Evolutionary conservation across 2,329 filamentous ascomycete species (phyloP).

Genomic region (Dissoconium aciculare): DNA sequence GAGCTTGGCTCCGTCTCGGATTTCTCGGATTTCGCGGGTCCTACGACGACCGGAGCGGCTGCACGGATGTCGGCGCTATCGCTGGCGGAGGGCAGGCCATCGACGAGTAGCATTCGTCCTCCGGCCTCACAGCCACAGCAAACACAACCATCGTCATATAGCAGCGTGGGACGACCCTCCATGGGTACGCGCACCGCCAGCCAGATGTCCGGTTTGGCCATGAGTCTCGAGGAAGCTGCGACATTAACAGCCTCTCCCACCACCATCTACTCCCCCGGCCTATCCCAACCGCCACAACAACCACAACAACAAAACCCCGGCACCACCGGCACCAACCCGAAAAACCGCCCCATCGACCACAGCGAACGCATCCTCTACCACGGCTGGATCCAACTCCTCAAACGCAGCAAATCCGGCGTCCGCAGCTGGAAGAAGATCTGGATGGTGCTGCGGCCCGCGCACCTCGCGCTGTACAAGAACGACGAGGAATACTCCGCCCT

Average conservation of each 20-base stretch:
- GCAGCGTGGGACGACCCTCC: constrained; percentile 18
- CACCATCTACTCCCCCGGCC: constrained; percentile 5
- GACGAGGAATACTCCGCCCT: constrained; percentile 77
- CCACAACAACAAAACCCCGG: not conserved
- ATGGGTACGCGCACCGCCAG: constrained; percentile 39
- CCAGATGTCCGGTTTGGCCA: constrained; percentile 42
- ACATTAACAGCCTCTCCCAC: no score
- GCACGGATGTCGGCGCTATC: constrained; percentile 23
- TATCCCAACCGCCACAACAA: constrained; percentile 2
- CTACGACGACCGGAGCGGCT: constrained; percentile 9
- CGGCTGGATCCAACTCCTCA: constrained; percentile 73
- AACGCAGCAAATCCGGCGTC: constrained; percentile 59
- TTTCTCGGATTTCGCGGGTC: constrained; percentile 43
- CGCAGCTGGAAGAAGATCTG: constrained; percentile 91
- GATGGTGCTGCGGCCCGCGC: constrained; percentile 76
- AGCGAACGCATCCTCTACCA: constrained; percentile 88
- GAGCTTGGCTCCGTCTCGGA: constrained; percentile 71
- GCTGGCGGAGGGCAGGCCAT: constrained; percentile 20
- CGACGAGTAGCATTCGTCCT: constrained; percentile 21
- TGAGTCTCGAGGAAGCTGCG: constrained; percentile 30
- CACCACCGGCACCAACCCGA: constrained; percentile 23
- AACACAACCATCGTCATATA: constrained; percentile 16
- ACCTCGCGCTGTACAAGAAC: constrained; percentile 83
- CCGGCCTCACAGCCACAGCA: no score
- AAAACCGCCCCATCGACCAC: constrained; percentile 48